These are phyloP conservation scores for Dictyophora rubrovolvata DNA, from an alignment of 768 basidiomycete genomes.

Conservation along the genomic window DNA sequence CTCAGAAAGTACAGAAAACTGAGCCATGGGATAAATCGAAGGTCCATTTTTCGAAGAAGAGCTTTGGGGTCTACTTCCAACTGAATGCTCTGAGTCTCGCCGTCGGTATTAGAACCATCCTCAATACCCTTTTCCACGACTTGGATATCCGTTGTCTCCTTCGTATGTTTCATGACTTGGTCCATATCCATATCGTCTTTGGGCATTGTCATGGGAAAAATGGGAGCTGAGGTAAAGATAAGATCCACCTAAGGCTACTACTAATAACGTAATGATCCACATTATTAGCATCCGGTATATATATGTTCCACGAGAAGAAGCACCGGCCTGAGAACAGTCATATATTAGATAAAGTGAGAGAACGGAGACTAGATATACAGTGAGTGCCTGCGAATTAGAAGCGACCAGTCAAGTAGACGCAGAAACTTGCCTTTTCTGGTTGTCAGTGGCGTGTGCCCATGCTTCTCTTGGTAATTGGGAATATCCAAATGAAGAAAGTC, in stretches of 20 bases:
- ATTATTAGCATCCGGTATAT: no score
- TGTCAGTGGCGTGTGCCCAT: no score
- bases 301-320: no score
- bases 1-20: conserved; percentile 64
- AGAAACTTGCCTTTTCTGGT: no score
- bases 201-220: not conserved
- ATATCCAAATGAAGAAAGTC: no score
- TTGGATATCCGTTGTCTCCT: not conserved
- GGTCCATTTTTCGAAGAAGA: conserved; percentile 50
- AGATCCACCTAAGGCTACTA: not conserved
- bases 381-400: no score
- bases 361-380: no score
- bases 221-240: not conserved
- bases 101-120: not conserved
- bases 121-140: not conserved
- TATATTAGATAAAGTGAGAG: no score
- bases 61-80: conserved; percentile 39
- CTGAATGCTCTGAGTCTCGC: not conserved
- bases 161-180: not conserved
- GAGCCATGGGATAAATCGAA: conserved; percentile 67
- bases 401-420: no score
- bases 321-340: no score
- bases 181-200: not conserved
- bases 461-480: no score
- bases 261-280: no score